These are phyloP conservation scores for Carex cristatella DNA, from an alignment of 176 grass and related monocot genomes.

Conservation along the genomic window DNA sequence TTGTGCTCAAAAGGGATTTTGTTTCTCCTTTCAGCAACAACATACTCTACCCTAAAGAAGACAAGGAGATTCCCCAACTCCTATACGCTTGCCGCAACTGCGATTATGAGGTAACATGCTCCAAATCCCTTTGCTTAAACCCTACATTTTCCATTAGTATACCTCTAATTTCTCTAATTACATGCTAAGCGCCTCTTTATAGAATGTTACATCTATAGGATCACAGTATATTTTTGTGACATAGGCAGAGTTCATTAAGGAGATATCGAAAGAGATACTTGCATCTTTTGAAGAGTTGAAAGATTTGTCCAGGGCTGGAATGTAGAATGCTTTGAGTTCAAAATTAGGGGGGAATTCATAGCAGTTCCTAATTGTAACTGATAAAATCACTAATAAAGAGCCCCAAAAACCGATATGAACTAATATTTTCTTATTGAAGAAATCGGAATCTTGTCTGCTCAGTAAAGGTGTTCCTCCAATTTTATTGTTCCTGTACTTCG, in stretches of 20 bases:
- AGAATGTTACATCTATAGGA: not conserved
- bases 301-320: not conserved
- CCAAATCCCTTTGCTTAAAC: not conserved
- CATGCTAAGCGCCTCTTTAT: slow-evolving; percentile 28
- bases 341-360: not conserved
- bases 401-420: too few species aligned
- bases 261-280: not conserved
- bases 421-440: too few species aligned
- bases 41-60: slow-evolving; percentile 80
- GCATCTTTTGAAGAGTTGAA: not conserved
- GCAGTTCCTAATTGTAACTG: too few species aligned
- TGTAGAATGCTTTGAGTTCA: not conserved
- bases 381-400: too few species aligned
- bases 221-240: not conserved
- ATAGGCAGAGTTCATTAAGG: not conserved
- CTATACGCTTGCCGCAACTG: slow-evolving; percentile 66
- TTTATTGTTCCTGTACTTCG: too few species aligned
- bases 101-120: slow-evolving; percentile 45
- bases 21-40: slow-evolving; percentile 54
- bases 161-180: slow-evolving; percentile 1
- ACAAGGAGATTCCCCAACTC: slow-evolving; percentile 59
- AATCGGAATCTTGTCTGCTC: too few species aligned
- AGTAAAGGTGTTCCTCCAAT: too few species aligned
- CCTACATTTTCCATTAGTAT: not conserved
- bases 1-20: not conserved